These are phyloP conservation scores for Gossypium anomalum DNA, from an alignment of 345 rosid species.

Conservation along the genomic window DNA sequence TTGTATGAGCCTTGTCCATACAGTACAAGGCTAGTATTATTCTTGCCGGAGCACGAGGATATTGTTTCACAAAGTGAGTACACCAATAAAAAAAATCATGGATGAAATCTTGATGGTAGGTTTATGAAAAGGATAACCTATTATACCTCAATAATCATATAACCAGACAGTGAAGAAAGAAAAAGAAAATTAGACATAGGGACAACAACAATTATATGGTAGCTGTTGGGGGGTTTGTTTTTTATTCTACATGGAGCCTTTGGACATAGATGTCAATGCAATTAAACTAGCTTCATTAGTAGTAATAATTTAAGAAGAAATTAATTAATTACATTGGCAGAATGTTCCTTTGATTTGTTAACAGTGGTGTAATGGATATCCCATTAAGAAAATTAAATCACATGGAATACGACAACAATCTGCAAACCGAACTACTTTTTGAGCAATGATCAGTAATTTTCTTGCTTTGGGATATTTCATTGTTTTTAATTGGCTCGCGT, in stretches of 20 bases:
- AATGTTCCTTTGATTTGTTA: not conserved
- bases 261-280: not conserved
- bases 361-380: too few relatives aligned
- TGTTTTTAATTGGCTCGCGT: not conserved
- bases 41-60: too few relatives aligned
- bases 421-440: not conserved
- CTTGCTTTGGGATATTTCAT: not conserved
- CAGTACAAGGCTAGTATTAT: too few relatives aligned
- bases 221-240: not conserved
- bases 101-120: conserved; percentile 9
- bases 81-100: not conserved
- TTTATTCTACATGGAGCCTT: not conserved
- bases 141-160: not conserved
- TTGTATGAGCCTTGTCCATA: too few relatives aligned
- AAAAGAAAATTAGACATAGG: not conserved
- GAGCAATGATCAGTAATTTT: not conserved
- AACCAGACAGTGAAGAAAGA: not conserved
- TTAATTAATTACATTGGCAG: not conserved
- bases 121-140: not conserved
- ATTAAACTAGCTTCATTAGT: not conserved
- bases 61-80: not conserved
- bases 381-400: too few relatives aligned
- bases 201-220: conserved; percentile 1
- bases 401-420: too few relatives aligned
- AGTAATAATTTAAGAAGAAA: not conserved